A percentile compares a stretch with the other conserved stretches of the same genome.
These are phyloP conservation scores for Taiwanofungus camphoratus DNA, from an alignment of 1,284 basidiomycete species.

Conservation along the genomic window DNA sequence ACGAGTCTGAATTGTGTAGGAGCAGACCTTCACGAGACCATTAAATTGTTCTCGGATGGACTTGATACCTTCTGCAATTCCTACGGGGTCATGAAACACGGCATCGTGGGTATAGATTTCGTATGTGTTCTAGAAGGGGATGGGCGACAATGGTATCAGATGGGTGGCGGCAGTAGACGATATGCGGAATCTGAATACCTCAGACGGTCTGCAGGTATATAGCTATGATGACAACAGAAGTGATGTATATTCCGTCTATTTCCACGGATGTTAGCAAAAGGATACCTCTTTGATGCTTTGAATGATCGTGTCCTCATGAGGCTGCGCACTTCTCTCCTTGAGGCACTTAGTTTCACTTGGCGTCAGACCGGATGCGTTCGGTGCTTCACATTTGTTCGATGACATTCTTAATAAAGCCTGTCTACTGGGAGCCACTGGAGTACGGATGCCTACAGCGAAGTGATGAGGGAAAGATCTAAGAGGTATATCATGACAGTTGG, in stretches of 20 bases:
- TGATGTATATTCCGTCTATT: background rate
- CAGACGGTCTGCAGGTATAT: constrained; percentile 38
- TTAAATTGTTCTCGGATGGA: constrained; percentile 44
- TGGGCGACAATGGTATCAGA: background rate
- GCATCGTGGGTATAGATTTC: constrained; percentile 38
- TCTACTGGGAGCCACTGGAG: background rate
- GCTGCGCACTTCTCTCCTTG: constrained; percentile 31
- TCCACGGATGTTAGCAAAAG: background rate
- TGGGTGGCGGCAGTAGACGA: background rate
- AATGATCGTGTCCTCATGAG: constrained; percentile 35
- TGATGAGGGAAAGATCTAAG: constrained; percentile 6
- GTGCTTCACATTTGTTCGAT: constrained; percentile 19
- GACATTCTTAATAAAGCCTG: constrained; percentile 25
- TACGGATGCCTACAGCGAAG: background rate
- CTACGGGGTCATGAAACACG: constrained; percentile 45
- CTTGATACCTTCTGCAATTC: constrained; percentile 38
- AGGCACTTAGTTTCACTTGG: constrained; percentile 35
- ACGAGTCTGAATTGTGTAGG: background rate
- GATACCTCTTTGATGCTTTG: constrained; percentile 36
- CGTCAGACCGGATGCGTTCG: constrained; percentile 38
- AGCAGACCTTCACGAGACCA: constrained; percentile 38
- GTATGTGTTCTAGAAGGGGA: constrained; percentile 33
- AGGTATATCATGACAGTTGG: no score
- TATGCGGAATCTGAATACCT: constrained; percentile 22
- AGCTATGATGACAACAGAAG: constrained; percentile 25